Conservation (phyloP, 1,284 basidiomycete species). For the Papiliotrema terrestris region DNA sequence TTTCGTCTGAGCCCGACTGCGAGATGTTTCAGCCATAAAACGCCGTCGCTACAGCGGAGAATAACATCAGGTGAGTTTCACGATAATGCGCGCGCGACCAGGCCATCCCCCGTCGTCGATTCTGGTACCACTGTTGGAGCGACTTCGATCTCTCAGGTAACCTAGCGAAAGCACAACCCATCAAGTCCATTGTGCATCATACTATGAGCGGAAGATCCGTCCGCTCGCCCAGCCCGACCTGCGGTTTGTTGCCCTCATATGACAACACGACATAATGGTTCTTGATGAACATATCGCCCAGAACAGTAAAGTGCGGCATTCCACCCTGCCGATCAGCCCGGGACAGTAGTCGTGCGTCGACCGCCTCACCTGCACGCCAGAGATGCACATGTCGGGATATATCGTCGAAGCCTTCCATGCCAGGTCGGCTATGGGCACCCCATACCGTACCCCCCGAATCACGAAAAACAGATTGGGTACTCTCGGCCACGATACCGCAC, state of each 20-base stretch:
- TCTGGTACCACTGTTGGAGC: too few species aligned
- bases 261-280: conserved; percentile 27
- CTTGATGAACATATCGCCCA: conserved; percentile 30
- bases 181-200: too few species aligned
- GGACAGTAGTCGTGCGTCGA: too few species aligned
- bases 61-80: not conserved
- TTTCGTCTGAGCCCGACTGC: too few species aligned
- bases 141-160: too few species aligned
- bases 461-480: conserved; percentile 22
- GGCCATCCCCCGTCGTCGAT: too few species aligned
- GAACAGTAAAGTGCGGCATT: conserved; percentile 18
- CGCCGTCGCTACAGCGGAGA: not conserved
- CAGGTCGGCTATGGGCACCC: conserved; percentile 23
- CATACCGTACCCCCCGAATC: conserved; percentile 15
- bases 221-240: conserved; percentile 19
- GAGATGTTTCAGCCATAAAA: too few species aligned
- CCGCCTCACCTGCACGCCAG: conserved; percentile 14
- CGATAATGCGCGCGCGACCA: too few species aligned
- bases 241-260: conserved; percentile 12
- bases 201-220: conserved; percentile 16
- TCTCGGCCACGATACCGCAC: conserved; percentile 8
- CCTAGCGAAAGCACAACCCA: too few species aligned
- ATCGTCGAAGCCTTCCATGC: conserved; percentile 21
- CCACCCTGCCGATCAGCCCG: conserved; percentile 11
- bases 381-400: conserved; percentile 17